These are phyloP conservation scores for Globisporangium orthogonon DNA, from an alignment of 352 stramenopile species.

Conservation along the genomic window DNA sequence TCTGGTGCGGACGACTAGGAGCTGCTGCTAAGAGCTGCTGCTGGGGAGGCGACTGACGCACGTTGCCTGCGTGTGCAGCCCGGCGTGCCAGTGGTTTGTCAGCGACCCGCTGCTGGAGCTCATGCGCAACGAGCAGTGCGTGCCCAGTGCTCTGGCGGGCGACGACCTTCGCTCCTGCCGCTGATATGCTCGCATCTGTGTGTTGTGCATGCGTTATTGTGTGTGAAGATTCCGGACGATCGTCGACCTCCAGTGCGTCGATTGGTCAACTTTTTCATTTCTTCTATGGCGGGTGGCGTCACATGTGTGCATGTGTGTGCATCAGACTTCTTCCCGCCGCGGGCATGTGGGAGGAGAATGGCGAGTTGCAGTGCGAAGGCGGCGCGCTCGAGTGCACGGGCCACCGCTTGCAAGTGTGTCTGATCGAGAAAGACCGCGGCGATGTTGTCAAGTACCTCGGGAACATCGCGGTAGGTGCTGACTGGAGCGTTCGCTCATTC, in stretches of 20 bases:
- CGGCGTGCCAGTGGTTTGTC: conserved; percentile 80
- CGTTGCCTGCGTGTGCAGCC: conserved; percentile 17
- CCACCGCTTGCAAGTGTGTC: conserved; percentile 63
- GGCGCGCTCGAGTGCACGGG: conserved; percentile 66
- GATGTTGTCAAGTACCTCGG: conserved; percentile 75
- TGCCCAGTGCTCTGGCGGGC: neutral
- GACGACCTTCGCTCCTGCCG: neutral
- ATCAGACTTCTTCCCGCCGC: conserved; percentile 60
- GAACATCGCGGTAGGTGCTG: conserved; percentile 52
- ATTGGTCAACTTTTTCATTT: too few species aligned
- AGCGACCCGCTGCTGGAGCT: conserved; percentile 65
- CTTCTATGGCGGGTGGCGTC: too few species aligned
- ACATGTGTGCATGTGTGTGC: neutral
- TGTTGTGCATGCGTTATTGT: neutral
- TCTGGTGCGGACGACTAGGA: conserved; percentile 33
- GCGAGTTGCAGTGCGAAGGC: conserved; percentile 51
- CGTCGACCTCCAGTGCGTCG: conserved; percentile 47
- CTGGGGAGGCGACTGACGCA: neutral
- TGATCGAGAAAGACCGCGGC: conserved; percentile 65
- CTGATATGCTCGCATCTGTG: neutral
- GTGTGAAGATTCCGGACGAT: conserved; percentile 60
- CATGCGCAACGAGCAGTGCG: conserved; percentile 54
- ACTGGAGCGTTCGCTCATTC: neutral
- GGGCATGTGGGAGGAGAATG: conserved; percentile 62
- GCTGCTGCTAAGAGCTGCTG: neutral